phyloP scores from a whole-genome alignment of 116 monocot species.

The Dioscorea cayenensis region DNA sequence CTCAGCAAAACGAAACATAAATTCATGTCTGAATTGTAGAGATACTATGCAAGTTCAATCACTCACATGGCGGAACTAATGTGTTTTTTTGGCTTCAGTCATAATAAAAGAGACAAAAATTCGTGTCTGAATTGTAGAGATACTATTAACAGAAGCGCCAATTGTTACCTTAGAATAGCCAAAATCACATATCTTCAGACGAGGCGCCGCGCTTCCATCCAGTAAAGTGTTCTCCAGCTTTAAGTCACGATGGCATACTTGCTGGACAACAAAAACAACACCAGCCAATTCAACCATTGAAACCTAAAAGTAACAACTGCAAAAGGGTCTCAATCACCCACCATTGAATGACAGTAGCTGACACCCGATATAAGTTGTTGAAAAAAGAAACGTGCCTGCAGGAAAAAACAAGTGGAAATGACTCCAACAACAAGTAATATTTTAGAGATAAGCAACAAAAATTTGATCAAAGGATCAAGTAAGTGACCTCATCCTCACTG shows the following conservation, averaged over 20 bases:
- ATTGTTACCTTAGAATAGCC: slow-evolving; percentile 48
- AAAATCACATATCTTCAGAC: slow-evolving; percentile 97
- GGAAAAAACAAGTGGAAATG: slow-evolving; percentile 8
- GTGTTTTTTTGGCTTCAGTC: not conserved
- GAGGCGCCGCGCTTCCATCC: slow-evolving; percentile 62
- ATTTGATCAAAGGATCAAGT: not conserved
- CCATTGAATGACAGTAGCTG: slow-evolving; percentile 95
- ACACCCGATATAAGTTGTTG: slow-evolving; percentile 97
- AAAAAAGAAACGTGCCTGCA: slow-evolving; percentile 93
- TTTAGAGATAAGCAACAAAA: not conserved
- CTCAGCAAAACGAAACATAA: not conserved
- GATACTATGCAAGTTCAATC: too few species aligned
- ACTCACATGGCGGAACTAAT: not conserved
- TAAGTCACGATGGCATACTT: slow-evolving; percentile 95
- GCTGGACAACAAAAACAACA: slow-evolving; percentile 35
- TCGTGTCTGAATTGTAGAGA: too few species aligned
- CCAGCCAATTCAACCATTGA: not conserved
- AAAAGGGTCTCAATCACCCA: slow-evolving; percentile 14
- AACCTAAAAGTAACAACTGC: not conserved
- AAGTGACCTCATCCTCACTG: slow-evolving; percentile 90
- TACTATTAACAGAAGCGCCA: too few species aligned
- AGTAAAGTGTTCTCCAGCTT: slow-evolving; percentile 94
- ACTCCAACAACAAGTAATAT: not conserved
- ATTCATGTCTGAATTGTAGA: not conserved
- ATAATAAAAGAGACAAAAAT: too few species aligned